phyloP scores from a whole-genome alignment of 768 basidiomycete species.

The Calocybe indica region DNA sequence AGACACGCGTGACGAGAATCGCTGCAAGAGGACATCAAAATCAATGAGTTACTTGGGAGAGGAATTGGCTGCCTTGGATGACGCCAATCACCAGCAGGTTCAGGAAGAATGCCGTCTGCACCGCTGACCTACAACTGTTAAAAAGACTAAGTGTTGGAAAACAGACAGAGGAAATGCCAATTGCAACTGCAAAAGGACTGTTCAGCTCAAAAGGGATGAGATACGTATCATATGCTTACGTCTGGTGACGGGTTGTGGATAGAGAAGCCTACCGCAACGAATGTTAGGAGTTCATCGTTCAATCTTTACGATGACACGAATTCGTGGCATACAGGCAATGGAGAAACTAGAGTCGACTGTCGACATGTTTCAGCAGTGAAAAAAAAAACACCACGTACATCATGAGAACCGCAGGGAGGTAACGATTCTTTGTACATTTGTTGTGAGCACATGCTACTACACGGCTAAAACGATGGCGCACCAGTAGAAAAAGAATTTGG shows the following conservation, averaged over 20 bases:
- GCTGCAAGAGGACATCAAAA: constrained; percentile 14
- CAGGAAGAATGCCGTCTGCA: constrained; percentile 18
- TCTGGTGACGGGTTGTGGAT: constrained; percentile 16
- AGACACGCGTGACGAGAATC: constrained; percentile 32
- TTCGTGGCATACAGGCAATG: constrained; percentile 13
- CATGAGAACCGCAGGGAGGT: constrained; percentile 19
- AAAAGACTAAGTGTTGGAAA: neutral
- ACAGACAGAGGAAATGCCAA: constrained; percentile 3
- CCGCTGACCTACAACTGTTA: constrained; percentile 20
- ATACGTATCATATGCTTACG: constrained; percentile 11
- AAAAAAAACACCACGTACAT: constrained; percentile 9
- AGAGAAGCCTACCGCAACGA: constrained; percentile 15
- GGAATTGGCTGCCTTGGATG: constrained; percentile 23
- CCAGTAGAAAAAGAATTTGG: constrained; percentile 30
- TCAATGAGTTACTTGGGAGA: neutral
- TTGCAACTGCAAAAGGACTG: constrained; percentile 14
- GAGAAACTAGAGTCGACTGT: constrained; percentile 6
- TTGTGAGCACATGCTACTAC: neutral
- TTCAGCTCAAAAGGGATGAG: neutral
- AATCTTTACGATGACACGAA: neutral
- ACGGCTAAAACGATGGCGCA: constrained; percentile 11
- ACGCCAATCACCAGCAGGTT: constrained; percentile 22
- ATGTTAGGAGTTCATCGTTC: neutral
- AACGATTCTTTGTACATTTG: constrained; percentile 22
- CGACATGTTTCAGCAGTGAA: neutral